These are phyloP conservation scores for Trichosporon ovoides DNA, from an alignment of 1,284 basidiomycete genomes.

Conservation along the genomic window DNA sequence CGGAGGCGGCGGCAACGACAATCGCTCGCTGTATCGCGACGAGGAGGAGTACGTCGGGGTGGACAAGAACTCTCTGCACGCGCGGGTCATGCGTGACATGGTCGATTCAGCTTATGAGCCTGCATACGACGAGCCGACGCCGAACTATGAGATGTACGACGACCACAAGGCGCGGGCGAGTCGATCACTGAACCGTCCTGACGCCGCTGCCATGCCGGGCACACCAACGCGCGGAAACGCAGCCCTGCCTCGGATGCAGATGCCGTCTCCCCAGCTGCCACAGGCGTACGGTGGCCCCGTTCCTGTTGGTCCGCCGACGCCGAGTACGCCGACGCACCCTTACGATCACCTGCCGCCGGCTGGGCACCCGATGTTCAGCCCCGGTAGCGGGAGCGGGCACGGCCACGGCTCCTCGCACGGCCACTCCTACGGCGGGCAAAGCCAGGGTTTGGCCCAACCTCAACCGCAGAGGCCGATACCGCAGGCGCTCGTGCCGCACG, in stretches of 20 bases:
- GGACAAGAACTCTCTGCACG: slow-evolving; percentile 4
- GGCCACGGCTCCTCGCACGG: too few species aligned
- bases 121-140: slow-evolving; percentile 3
- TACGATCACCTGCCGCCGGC: neutral
- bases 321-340: slow-evolving; percentile 2
- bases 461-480: neutral
- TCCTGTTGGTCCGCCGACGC: neutral
- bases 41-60: neutral
- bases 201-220: neutral
- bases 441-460: neutral
- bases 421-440: neutral
- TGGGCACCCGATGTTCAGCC: neutral
- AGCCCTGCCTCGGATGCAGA: neutral
- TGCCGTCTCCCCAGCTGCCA: neutral
- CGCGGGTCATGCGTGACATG: neutral
- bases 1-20: neutral
- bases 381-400: neutral
- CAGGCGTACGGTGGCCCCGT: too few species aligned
- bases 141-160: slow-evolving; percentile 3
- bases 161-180: neutral
- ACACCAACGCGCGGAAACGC: neutral
- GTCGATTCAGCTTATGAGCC: slow-evolving; percentile 4
- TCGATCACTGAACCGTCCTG: neutral
- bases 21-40: neutral
- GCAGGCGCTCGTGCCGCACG: neutral